phyloP scores from a whole-genome alignment of 2,329 filamentous ascomycete species.

The Trichoderma atroviride region DNA sequence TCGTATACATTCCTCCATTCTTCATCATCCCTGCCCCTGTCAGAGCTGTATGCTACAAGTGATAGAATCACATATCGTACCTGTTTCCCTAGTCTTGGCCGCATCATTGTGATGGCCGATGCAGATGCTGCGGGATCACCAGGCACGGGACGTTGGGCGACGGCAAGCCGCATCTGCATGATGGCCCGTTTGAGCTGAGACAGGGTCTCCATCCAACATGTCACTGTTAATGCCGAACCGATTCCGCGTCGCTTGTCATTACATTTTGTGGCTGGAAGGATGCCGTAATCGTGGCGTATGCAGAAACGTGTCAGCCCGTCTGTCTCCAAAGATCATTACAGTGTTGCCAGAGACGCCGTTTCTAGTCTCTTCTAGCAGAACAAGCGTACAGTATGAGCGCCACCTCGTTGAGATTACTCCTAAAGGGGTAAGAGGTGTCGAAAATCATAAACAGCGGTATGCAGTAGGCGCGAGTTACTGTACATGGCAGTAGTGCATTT shows the following conservation, averaged over 20 bases:
- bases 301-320: background rate
- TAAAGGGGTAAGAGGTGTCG: background rate
- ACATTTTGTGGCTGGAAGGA: background rate
- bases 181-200: background rate
- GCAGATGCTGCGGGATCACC: slow-evolving; percentile 18
- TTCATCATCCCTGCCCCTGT: background rate
- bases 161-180: slow-evolving; percentile 6
- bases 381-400: background rate
- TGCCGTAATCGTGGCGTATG: background rate
- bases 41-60: background rate
- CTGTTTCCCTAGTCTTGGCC: background rate
- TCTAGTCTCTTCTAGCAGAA: background rate
- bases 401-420: background rate
- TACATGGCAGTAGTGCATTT: background rate
- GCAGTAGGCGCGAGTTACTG: background rate
- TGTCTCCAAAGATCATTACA: too few species aligned
- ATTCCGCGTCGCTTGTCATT: background rate
- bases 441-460: slow-evolving; percentile 5
- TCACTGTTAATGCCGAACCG: background rate
- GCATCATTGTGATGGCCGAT: background rate
- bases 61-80: background rate
- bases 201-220: background rate
- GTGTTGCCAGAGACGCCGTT: background rate
- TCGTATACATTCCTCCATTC: background rate
- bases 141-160: slow-evolving; percentile 10